Conservation (phyloP, 2,329 filamentous ascomycete genomes). For the Trichoderma lentiforme region DNA sequence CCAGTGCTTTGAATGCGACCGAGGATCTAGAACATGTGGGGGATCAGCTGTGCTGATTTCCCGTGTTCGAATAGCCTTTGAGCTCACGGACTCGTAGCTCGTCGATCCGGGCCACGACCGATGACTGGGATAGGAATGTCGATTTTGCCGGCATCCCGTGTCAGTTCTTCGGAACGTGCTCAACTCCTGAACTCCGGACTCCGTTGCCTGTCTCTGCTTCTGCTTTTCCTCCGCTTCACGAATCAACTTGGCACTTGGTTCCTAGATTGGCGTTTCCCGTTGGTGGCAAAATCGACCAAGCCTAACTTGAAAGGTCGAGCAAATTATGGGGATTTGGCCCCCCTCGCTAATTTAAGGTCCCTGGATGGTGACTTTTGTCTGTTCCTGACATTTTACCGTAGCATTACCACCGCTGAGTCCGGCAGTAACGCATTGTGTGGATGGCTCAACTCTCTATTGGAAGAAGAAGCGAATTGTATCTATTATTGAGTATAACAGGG, state of each 20-base stretch:
- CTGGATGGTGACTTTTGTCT: background rate
- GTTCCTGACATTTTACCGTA: background rate
- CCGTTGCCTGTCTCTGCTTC: background rate
- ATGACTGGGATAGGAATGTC: background rate
- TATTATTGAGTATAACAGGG: background rate
- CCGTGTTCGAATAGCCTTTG: background rate
- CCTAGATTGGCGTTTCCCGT: background rate
- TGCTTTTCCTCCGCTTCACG: background rate
- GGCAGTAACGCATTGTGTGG: background rate
- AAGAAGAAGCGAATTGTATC: background rate
- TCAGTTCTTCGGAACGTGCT: background rate
- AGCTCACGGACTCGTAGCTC: background rate
- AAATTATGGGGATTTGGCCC: background rate
- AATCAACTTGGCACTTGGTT: background rate
- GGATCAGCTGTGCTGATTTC: background rate
- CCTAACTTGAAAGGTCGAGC: background rate
- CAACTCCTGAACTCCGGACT: background rate
- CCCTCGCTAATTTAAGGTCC: conserved; percentile 3
- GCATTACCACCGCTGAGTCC: background rate
- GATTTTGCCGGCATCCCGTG: background rate
- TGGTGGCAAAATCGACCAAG: background rate
- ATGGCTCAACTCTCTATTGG: background rate
- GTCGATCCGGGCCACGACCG: background rate
- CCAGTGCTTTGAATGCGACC: background rate
- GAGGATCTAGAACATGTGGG: background rate